Conservation (phyloP, 345 rosid genomes). For the Lepidium didymum region DNA sequence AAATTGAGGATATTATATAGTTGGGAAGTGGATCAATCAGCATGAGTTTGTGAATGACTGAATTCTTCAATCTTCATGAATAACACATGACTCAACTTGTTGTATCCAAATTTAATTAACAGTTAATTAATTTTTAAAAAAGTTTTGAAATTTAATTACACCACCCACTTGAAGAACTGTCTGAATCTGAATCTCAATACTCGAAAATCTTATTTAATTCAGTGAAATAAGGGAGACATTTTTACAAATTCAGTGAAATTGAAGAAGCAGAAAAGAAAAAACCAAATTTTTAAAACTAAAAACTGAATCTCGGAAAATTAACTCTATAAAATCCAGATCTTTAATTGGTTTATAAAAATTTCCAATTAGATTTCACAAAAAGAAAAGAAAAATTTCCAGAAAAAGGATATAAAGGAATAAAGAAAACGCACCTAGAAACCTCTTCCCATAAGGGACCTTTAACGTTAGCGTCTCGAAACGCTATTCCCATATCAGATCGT, state of each 20-base stretch:
- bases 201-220: background rate
- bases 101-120: slow-evolving; percentile 7
- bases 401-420: background rate
- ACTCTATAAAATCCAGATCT: slow-evolving; percentile 12
- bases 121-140: background rate
- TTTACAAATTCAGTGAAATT: background rate
- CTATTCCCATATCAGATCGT: slow-evolving; percentile 81
- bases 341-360: background rate
- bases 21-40: slow-evolving; percentile 16
- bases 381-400: background rate
- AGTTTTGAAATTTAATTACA: background rate
- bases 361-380: background rate
- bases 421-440: slow-evolving; percentile 64
- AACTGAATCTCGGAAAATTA: slow-evolving; percentile 1
- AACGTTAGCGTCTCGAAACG: slow-evolving; percentile 54
- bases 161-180: slow-evolving; percentile 10
- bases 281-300: background rate
- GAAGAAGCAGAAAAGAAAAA: background rate
- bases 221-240: background rate
- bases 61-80: slow-evolving; percentile 10
- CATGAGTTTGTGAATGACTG: slow-evolving; percentile 20
- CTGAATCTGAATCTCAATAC: slow-evolving; percentile 25
- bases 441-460: slow-evolving; percentile 91
- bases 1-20: too few species aligned
- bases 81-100: slow-evolving; percentile 32